These are phyloP conservation scores for Rhododendron kiyosumense DNA, from an alignment of 148 eudicot genomes.

Conservation along the genomic window DNA sequence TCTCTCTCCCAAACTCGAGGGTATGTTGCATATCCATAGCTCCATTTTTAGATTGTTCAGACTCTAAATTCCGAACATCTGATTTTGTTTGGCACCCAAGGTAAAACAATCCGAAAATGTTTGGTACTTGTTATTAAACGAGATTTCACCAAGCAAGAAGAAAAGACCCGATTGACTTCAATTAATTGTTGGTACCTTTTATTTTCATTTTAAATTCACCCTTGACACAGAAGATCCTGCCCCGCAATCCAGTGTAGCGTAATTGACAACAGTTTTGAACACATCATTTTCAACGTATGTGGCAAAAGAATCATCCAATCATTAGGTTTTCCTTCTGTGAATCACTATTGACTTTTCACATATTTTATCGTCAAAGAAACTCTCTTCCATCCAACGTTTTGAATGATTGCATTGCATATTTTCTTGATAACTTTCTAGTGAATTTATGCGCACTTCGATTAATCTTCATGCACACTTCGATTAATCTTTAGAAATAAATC, in stretches of 20 bases:
- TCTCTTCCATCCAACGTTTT: background rate
- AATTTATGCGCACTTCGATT: no score
- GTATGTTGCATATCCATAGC: background rate
- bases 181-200: no score
- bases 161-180: background rate
- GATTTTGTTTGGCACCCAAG: no score
- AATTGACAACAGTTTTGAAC: background rate
- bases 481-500: fast-evolving
- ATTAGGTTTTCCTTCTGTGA: background rate
- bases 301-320: background rate
- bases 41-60: no score
- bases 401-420: background rate
- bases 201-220: no score
- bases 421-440: no score
- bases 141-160: background rate
- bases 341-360: background rate
- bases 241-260: background rate
- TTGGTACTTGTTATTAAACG: no score
- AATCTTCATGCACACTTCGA: no score
- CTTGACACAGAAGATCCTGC: fast-evolving
- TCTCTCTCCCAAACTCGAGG: background rate
- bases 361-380: background rate
- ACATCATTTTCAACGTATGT: background rate
- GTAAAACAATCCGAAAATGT: no score
- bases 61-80: no score